phyloP scores from a whole-genome alignment of 768 basidiomycete genomes.

The Suillus variegatus region DNA sequence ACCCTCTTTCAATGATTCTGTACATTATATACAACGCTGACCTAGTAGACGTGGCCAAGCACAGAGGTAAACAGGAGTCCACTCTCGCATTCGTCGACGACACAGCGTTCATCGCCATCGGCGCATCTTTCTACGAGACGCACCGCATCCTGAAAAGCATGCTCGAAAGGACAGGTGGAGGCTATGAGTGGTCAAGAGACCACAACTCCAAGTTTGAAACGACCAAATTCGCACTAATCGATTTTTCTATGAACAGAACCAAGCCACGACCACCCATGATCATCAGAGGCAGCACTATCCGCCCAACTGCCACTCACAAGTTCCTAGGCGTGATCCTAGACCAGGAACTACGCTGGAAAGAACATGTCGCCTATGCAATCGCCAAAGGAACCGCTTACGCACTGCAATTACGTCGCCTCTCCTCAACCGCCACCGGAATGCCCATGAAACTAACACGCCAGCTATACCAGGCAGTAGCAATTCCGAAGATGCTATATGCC shows the following conservation, averaged over 20 bases:
- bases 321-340: not conserved
- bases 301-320: not conserved
- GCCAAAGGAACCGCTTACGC: too few species aligned
- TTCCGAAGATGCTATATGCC: too few species aligned
- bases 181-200: conserved; percentile 11
- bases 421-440: too few species aligned
- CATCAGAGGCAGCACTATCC: not conserved
- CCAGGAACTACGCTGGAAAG: not conserved
- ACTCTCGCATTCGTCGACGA: conserved; percentile 27
- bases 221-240: conserved; percentile 16
- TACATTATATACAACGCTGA: conserved; percentile 28
- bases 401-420: too few species aligned
- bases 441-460: too few species aligned
- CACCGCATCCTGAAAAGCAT: conserved; percentile 4
- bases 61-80: not conserved
- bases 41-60: conserved; percentile 17
- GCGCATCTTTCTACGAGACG: conserved; percentile 16
- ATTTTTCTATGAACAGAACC: not conserved
- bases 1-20: conserved; percentile 23
- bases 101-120: conserved; percentile 20
- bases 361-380: too few species aligned
- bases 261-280: not conserved
- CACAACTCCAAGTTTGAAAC: conserved; percentile 22
- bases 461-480: too few species aligned
- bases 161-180: conserved; percentile 13